A percentile compares a stretch with the other conserved stretches of the same genome.
phyloP scores from a whole-genome alignment of 78 protist genomes.

The slime mould (Dictyostelium discoideum) region DNA sequence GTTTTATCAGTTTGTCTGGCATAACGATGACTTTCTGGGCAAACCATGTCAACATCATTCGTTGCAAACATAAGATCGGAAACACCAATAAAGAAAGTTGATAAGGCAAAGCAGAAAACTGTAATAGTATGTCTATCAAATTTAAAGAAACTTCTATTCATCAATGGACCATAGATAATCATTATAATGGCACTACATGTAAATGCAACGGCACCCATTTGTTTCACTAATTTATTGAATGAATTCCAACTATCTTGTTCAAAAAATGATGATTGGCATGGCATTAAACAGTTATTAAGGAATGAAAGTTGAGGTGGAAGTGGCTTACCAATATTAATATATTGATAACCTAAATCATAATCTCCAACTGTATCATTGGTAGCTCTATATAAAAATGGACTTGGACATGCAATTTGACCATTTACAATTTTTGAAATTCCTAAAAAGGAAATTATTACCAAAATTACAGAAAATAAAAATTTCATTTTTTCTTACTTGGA shows the following conservation, averaged over 20 bases:
- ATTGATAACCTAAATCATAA: constrained; percentile 4
- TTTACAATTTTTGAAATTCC: background rate
- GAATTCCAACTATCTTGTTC: background rate
- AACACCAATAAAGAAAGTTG: background rate
- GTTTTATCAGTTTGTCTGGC: constrained; percentile 11
- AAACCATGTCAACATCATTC: background rate
- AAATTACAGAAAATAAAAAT: background rate
- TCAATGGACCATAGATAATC: constrained; percentile 19
- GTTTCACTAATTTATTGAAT: background rate
- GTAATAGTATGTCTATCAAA: background rate
- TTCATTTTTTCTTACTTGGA: background rate
- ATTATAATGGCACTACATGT: background rate
- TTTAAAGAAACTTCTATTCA: background rate
- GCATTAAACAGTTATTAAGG: background rate
- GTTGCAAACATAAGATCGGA: background rate
- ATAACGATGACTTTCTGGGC: background rate
- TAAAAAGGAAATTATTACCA: background rate
- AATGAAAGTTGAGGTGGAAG: too few species aligned
- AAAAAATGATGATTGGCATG: constrained; percentile 5
- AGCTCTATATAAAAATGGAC: constrained; percentile 11
- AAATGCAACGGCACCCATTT: background rate
- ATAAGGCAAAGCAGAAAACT: background rate
- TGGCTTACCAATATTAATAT: background rate
- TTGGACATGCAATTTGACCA: background rate
- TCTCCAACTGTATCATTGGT: constrained; percentile 1